A percentile compares a stretch with the other conserved stretches of the same genome.
These are phyloP conservation scores for Curvularia lunata DNA, from an alignment of 2,329 filamentous ascomycete species.

Conservation along the genomic window DNA sequence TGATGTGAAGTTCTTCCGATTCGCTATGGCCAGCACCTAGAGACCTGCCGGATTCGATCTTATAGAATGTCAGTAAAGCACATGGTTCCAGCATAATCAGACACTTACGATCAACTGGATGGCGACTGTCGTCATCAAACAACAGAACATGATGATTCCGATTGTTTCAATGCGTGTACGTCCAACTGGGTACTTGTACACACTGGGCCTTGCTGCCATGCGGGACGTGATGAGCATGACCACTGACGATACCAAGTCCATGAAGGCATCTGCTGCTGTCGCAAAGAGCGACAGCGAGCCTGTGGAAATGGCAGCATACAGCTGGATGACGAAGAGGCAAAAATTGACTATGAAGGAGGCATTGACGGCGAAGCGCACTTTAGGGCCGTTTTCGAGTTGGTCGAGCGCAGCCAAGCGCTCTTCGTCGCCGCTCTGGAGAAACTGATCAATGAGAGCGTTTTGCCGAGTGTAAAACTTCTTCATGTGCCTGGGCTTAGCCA, in stretches of 20 bases:
- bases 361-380: conserved; percentile 50
- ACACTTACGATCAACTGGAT: conserved; percentile 64
- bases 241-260: conserved; percentile 69
- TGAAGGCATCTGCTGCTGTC: conserved; percentile 70
- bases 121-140: conserved; percentile 70
- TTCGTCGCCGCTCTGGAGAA: conserved; percentile 63
- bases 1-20: conserved; percentile 56
- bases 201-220: conserved; percentile 64
- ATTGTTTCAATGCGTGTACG: conserved; percentile 68
- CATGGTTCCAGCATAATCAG: conserved; percentile 7
- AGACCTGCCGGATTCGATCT: conserved; percentile 62
- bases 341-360: conserved; percentile 49
- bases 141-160: conserved; percentile 70
- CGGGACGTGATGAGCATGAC: conserved; percentile 68
- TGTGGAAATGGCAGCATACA: conserved; percentile 64
- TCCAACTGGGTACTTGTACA: conserved; percentile 69
- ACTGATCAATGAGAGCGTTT: conserved; percentile 53
- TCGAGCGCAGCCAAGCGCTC: conserved; percentile 61
- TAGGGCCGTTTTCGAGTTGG: conserved; percentile 55
- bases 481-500: conserved; percentile 14
- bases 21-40: conserved; percentile 55
- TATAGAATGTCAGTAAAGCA: conserved; percentile 36
- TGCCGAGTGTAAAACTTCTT: conserved; percentile 52
- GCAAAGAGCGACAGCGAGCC: conserved; percentile 68
- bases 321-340: conserved; percentile 63